Evolutionary conservation across 805 yeast species (phyloP).

Genomic region (Wickerhamiella domercqiae): DNA sequence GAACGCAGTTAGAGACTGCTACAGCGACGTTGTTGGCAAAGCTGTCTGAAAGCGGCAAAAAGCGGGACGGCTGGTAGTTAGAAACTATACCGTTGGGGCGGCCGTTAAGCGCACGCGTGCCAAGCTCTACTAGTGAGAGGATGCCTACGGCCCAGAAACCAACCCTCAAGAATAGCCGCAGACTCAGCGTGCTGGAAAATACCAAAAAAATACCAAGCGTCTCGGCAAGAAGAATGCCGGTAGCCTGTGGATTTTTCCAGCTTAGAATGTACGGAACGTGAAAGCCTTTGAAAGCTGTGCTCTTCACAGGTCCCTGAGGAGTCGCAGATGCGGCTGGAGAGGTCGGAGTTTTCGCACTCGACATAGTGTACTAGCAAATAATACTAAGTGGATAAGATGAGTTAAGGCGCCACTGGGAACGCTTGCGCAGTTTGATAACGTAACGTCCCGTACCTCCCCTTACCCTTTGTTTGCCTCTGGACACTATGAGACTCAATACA

Average conservation of each 20-base stretch:
- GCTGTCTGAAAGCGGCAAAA: slow-evolving; percentile 25
- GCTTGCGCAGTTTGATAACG: neutral
- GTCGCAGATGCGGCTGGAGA: neutral
- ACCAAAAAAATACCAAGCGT: slow-evolving; percentile 43
- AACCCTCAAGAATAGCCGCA: slow-evolving; percentile 24
- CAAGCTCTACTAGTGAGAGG: slow-evolving; percentile 64
- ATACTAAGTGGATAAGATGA: neutral
- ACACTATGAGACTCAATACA: no score
- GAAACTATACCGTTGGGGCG: slow-evolving; percentile 54
- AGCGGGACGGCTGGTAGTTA: slow-evolving; percentile 52
- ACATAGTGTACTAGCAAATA: neutral
- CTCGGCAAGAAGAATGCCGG: slow-evolving; percentile 45
- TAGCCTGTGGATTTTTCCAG: slow-evolving; percentile 61
- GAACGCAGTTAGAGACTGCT: slow-evolving; percentile 26
- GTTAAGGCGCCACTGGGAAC: neutral
- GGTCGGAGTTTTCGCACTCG: neutral
- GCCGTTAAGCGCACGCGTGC: slow-evolving; percentile 59
- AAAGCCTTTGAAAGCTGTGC: slow-evolving; percentile 13
- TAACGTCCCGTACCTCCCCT: no score
- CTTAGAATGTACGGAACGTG: slow-evolving; percentile 34
- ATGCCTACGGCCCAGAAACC: slow-evolving; percentile 42
- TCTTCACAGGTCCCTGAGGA: neutral
- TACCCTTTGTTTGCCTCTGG: no score
- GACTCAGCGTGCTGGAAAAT: slow-evolving; percentile 19
- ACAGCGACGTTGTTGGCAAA: slow-evolving; percentile 30